Base-by-base conservation (phyloP, 2,329 filamentous ascomycete species). In the Cadophora malorum region DNA sequence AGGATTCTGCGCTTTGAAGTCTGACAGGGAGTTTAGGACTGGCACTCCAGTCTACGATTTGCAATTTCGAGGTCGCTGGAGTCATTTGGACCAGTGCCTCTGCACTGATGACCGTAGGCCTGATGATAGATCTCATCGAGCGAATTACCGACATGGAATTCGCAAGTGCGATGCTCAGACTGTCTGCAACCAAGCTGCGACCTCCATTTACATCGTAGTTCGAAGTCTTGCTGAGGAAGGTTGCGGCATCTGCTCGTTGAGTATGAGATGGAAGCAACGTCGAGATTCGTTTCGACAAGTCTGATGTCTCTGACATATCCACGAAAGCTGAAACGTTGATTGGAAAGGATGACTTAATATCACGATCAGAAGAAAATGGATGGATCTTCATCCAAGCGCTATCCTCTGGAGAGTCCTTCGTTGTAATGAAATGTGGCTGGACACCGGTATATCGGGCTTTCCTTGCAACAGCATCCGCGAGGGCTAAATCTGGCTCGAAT, bases 31-130 rank as follows among this genome's bases (percentile, higher is more conserved):
- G 31, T 28, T 33, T 35, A 4, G 25, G 6, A 31, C 19, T 19
- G 1, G 33, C 19, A 25, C 41, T 62, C 69, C 67, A 70, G 23
- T 69, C 53, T 3, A 70, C 41, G 5, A 69, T 28, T 45, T 63
- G 59, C n/a, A 63, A 12, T 47, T n/a, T 53, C 0, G n/a, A 5
- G 4, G 33, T 23, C 31, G 12, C 3, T 10, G 49, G 23, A 10
- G 33, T n/a, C 8, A 58, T 21, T 8, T 14, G 6, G 7, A 41
- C 9, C 19, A 68, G 23, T 3, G 45, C 14, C 9, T 14, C 25
- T 12, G 35, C 62, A 31, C 23, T 14, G 12, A 65, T 41, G 21
- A 68, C 16, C 4, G 28, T 35, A 1, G 61, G 23, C 4, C 19
- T 25, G 2, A 28, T 49, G 19, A 31, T n/a, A 7, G 28, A 16